Conservation (phyloP, 306 rosid species). For the Quercus rubra region DNA sequence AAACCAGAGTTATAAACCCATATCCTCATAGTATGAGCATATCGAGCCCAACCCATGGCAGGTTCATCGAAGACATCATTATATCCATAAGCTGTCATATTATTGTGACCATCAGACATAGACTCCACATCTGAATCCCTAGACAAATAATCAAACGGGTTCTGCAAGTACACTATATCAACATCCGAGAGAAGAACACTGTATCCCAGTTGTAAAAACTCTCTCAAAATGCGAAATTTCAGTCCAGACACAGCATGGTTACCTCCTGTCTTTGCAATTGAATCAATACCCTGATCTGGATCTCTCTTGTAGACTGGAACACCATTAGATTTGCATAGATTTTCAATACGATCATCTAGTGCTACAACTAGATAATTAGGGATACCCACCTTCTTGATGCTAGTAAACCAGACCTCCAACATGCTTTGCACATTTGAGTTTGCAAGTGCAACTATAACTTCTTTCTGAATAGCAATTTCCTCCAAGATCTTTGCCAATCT, state of each 20-base stretch:
- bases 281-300: slow-evolving; percentile 66
- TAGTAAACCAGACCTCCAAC: slow-evolving; percentile 74
- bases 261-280: slow-evolving; percentile 54
- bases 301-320: slow-evolving; percentile 82
- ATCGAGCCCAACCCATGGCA: slow-evolving; percentile 48
- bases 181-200: slow-evolving; percentile 82
- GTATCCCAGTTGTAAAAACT: slow-evolving; percentile 81
- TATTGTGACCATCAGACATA: slow-evolving; percentile 89
- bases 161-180: slow-evolving; percentile 84
- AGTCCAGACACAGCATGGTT: slow-evolving; percentile 83
- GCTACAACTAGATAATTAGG: slow-evolving; percentile 76
- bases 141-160: slow-evolving; percentile 75
- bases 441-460: slow-evolving; percentile 73
- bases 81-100: slow-evolving; percentile 76
- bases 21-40: slow-evolving; percentile 72
- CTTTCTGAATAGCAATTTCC: slow-evolving; percentile 62
- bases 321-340: slow-evolving; percentile 61
- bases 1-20: slow-evolving; percentile 97
- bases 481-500: slow-evolving; percentile 69
- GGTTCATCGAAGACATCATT: slow-evolving; percentile 90
- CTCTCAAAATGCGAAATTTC: slow-evolving; percentile 79
- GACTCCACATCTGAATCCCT: slow-evolving; percentile 93
- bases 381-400: slow-evolving; percentile 70
- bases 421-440: slow-evolving; percentile 69
- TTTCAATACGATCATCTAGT: slow-evolving; percentile 60